Evolutionary conservation across 768 basidiomycete species (phyloP).

Genomic region (Neoboletus magnificus): DNA sequence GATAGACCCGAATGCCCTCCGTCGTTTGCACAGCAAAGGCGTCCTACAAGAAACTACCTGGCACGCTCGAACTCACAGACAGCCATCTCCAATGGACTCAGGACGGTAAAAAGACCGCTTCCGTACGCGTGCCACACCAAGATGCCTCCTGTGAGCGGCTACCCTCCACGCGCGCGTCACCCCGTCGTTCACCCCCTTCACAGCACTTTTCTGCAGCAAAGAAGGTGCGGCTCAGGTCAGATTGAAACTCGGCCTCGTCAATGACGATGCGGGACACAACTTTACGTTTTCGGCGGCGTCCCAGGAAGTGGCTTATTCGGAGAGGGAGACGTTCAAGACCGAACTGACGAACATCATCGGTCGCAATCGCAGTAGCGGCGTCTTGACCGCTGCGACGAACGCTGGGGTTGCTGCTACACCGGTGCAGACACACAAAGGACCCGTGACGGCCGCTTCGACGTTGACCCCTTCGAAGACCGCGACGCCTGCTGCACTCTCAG

Average conservation of each 20-base stretch:
- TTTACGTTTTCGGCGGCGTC: constrained; percentile 73
- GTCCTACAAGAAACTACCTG: constrained; percentile 80
- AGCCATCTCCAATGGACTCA: constrained; percentile 77
- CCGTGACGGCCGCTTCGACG: constrained; percentile 13
- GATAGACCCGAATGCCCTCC: constrained; percentile 48
- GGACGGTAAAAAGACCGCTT: constrained; percentile 61
- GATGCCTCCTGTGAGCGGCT: constrained; percentile 64
- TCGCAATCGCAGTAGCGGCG: constrained; percentile 53
- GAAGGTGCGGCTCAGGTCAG: constrained; percentile 76
- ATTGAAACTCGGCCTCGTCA: constrained; percentile 67
- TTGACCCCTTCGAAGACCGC: constrained; percentile 26
- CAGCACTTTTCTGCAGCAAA: constrained; percentile 85
- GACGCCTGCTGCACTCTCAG: constrained; percentile 28
- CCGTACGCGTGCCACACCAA: constrained; percentile 58
- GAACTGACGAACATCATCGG: constrained; percentile 76
- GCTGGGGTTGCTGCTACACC: constrained; percentile 18
- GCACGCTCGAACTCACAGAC: constrained; percentile 72
- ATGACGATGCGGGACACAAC: constrained; percentile 72
- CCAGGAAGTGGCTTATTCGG: constrained; percentile 56
- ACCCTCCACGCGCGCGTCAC: no score
- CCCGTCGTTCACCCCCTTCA: background rate
- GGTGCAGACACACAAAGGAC: constrained; percentile 24
- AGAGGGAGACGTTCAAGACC: constrained; percentile 80
- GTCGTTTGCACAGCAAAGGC: constrained; percentile 70
- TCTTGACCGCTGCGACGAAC: constrained; percentile 9